phyloP scores from a whole-genome alignment of 1,284 basidiomycete genomes.

The Sporisorium iseilematis-ciliati region DNA sequence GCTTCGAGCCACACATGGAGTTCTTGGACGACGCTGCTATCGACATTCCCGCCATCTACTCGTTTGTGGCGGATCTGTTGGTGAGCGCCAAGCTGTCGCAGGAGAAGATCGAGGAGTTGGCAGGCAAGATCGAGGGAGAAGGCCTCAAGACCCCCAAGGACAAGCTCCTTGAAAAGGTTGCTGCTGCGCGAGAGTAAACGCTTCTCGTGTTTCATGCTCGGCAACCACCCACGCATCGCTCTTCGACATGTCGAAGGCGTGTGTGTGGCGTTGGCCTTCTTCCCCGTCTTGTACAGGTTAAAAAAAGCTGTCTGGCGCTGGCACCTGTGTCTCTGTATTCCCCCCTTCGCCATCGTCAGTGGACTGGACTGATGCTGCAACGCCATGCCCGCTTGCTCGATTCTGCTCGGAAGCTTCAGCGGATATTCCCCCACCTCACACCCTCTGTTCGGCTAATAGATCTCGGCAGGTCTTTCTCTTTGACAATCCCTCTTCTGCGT shows the following conservation, averaged over 20 bases:
- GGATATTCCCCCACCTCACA: slow-evolving; percentile 11
- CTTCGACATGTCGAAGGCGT: slow-evolving; percentile 9
- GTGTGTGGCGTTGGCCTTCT: slow-evolving; percentile 20
- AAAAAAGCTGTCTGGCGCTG: slow-evolving; percentile 11
- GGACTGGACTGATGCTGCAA: not conserved
- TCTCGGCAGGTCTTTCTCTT: slow-evolving; percentile 31
- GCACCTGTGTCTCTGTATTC: slow-evolving; percentile 24
- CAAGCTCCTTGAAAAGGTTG: slow-evolving; percentile 67
- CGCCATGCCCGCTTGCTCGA: slow-evolving; percentile 1
- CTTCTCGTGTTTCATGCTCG: slow-evolving; percentile 1
- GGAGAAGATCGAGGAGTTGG: slow-evolving; percentile 64
- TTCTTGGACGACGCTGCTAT: slow-evolving; percentile 86
- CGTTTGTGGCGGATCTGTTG: slow-evolving; percentile 76
- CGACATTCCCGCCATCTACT: slow-evolving; percentile 87
- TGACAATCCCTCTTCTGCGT: slow-evolving; percentile 12
- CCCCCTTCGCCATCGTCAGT: slow-evolving; percentile 23
- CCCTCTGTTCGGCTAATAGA: slow-evolving; percentile 33
- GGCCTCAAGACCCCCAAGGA: slow-evolving; percentile 67
- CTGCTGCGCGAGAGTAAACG: slow-evolving; percentile 42
- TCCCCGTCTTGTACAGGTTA: slow-evolving; percentile 2
- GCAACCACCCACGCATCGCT: slow-evolving; percentile 45
- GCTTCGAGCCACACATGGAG: slow-evolving; percentile 78
- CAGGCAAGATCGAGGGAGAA: slow-evolving; percentile 65
- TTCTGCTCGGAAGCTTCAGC: slow-evolving; percentile 30
- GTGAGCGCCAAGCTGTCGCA: slow-evolving; percentile 53